phyloP scores from a whole-genome alignment of 1,284 basidiomycete genomes.

The Grifola frondosa region DNA sequence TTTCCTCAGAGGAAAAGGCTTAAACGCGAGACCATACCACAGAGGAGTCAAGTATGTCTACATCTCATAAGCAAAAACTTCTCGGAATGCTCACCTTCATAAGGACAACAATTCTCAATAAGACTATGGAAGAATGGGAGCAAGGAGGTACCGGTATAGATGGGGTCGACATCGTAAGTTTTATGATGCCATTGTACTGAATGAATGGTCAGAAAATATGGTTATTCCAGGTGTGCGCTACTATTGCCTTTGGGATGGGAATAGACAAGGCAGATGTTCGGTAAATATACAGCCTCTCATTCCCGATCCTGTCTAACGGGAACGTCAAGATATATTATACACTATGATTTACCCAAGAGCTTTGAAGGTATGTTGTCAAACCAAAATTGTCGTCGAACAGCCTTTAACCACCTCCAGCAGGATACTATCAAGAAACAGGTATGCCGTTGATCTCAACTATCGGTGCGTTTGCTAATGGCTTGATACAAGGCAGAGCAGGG shows the following conservation, averaged over 20 bases:
- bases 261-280: conserved; percentile 85
- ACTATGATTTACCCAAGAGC: conserved; percentile 80
- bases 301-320: neutral
- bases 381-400: neutral
- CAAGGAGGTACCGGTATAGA: conserved; percentile 47
- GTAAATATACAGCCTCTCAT: conserved; percentile 36
- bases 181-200: neutral
- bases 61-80: neutral
- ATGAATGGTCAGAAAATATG: neutral
- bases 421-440: conserved; percentile 89
- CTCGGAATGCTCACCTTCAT: neutral
- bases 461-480: neutral
- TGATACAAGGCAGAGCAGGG: conserved; percentile 67
- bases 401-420: conserved; percentile 38
- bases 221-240: conserved; percentile 49
- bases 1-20: conserved; percentile 61
- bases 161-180: conserved; percentile 60
- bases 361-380: conserved; percentile 63
- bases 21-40: conserved; percentile 78
- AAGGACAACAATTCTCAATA: conserved; percentile 52
- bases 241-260: conserved; percentile 86
- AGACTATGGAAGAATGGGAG: conserved; percentile 66
- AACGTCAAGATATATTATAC: conserved; percentile 66
- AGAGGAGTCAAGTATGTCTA: conserved; percentile 51
- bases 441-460: conserved; percentile 18